Evolutionary conservation across 169 alveolate genomes (phyloP).

Genomic region (Plasmodium relictum): DNA sequence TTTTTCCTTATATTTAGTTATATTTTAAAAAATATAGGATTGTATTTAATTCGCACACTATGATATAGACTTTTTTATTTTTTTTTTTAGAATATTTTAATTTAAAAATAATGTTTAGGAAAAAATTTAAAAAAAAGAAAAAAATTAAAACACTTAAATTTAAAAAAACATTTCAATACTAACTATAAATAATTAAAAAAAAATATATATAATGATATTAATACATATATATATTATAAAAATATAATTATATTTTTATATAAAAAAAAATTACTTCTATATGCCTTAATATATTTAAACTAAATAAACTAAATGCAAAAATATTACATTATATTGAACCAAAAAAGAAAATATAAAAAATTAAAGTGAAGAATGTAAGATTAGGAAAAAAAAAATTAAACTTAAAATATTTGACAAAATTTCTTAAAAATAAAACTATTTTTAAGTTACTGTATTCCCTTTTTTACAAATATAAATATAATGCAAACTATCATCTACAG

Average conservation of each 20-base stretch:
- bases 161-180: background rate
- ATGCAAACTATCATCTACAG: slow-evolving; percentile 73
- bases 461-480: slow-evolving; percentile 69
- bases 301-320: background rate
- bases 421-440: slow-evolving; percentile 2
- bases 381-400: background rate
- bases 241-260: no score
- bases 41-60: slow-evolving; percentile 19
- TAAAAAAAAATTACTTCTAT: background rate
- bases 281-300: background rate
- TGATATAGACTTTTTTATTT: slow-evolving; percentile 3
- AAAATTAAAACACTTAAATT: background rate
- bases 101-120: background rate
- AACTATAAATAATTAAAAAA: background rate
- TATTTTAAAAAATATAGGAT: background rate
- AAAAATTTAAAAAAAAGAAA: background rate
- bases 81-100: slow-evolving; percentile 9
- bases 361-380: background rate
- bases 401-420: background rate
- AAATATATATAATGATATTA: background rate
- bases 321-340: background rate
- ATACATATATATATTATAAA: no score
- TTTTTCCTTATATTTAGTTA: background rate
- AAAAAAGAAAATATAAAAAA: slow-evolving; percentile 2
- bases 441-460: slow-evolving; percentile 24